These are phyloP conservation scores for Austroboletus rostrupii DNA, from an alignment of 1,284 basidiomycete species.

Conservation along the genomic window DNA sequence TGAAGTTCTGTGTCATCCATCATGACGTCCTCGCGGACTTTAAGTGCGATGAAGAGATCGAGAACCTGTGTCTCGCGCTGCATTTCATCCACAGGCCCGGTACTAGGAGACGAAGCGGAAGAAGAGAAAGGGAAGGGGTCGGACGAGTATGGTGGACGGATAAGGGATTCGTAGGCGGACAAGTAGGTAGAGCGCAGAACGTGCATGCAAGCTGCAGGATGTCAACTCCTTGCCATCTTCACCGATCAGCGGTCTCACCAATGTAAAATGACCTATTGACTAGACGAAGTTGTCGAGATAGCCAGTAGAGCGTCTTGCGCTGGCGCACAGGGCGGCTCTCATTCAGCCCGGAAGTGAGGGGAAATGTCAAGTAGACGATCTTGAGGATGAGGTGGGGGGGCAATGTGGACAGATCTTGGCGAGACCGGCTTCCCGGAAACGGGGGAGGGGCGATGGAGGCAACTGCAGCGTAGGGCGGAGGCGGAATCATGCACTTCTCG, in stretches of 20 bases:
- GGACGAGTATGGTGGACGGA: constrained; percentile 64
- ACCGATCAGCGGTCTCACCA: constrained; percentile 34
- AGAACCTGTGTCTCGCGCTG: constrained; percentile 72
- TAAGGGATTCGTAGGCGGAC: constrained; percentile 55
- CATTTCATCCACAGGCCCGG: constrained; percentile 25
- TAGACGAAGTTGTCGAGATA: constrained; percentile 56
- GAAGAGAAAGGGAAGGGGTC: constrained; percentile 64
- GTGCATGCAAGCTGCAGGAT: constrained; percentile 64
- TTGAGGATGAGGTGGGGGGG: constrained; percentile 59
- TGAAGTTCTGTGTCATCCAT: constrained; percentile 68
- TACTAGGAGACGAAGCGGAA: constrained; percentile 22
- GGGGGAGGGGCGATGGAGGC: constrained; percentile 31
- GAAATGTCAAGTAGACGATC: constrained; percentile 60
- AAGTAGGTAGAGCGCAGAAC: constrained; percentile 71
- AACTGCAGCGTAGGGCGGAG: constrained; percentile 39
- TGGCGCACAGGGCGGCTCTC: constrained; percentile 46
- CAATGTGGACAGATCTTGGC: constrained; percentile 35
- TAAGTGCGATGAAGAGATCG: constrained; percentile 72
- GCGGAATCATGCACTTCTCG: constrained; percentile 41
- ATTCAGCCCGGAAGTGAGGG: constrained; percentile 36
- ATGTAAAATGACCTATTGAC: constrained; percentile 64
- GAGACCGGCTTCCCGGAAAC: constrained; percentile 25
- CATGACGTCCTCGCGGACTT: constrained; percentile 72
- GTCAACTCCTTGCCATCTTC: constrained; percentile 10
- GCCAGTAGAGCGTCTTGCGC: constrained; percentile 65